Evolutionary conservation across 164 flowering plant genomes (phyloP), one percentile per base, ranked within the genome.

Genomic region (Aristolochia californica): DNA sequence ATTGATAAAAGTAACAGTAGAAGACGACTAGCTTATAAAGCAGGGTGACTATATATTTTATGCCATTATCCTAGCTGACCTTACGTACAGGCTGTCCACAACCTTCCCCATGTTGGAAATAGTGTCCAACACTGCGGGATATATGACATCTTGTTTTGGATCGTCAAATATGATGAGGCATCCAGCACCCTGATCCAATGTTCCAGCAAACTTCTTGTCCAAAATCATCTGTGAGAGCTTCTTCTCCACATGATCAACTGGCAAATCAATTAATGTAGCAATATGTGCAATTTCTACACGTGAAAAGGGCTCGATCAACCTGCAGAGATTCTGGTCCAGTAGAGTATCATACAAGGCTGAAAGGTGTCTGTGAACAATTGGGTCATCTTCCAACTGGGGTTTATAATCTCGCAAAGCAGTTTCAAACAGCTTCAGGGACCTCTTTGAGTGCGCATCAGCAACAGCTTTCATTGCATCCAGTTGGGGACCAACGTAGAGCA

Each of bases 101-200:
- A 69, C 68, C 59, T 69, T 64, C 47, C 68, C 60, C 24, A 59
- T 60, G 59, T 64, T 69, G n/a, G 72, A 49, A 21, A 69, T 64
- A 20, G 65, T 68, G 8, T 68, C 72, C 62, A 81, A 62, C 9
- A 82, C 65, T 8, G 80, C 83, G 4, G 82, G 75, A 61, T 74
- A 79, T 60, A 79, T 73, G 1, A 75, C 81, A 70, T 81, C 85
- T 0, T 74, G 59, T 66, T 81, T 81, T 26, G 79, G 77, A 57
- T 79, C 82, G 13, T 79, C 78, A 22, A 77, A 82, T 43, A 82
- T 79, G 63, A 81, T 57, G 57, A 81, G 76, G 66, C 82, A 79
- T 53, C 87, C 87, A 45, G 79, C 87, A 45, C 87, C 83, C 62
- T 79, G 83, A 58, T 79, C 86, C 25, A 81, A 64, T 1, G 78